A percentile compares a stretch with the other conserved stretches of the same genome.
Conservation (phyloP, 176 grass and related monocot genomes). For the Alopecurus myosuroides region DNA sequence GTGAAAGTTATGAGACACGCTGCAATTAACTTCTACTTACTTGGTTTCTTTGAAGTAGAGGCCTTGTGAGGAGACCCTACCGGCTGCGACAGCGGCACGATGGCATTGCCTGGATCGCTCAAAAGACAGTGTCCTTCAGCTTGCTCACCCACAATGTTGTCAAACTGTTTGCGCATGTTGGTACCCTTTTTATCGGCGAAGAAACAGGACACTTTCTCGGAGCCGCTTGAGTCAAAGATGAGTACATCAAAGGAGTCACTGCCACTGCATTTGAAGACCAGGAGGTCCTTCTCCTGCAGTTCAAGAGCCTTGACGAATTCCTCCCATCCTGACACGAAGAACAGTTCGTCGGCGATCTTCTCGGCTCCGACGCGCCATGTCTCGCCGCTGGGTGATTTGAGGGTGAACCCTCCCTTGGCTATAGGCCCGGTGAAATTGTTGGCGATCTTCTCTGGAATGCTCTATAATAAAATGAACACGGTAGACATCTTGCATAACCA, state of each 20-base stretch:
- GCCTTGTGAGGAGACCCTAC: background rate
- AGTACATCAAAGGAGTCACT: conserved; percentile 44
- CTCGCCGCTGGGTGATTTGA: conserved; percentile 29
- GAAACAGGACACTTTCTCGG: conserved; percentile 24
- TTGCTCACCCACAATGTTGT: background rate
- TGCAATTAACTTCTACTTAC: background rate
- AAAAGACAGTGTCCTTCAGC: background rate
- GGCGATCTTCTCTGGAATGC: conserved; percentile 21
- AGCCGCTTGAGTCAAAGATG: conserved; percentile 40
- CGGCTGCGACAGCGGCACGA: background rate
- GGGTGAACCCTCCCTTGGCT: background rate
- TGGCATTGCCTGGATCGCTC: background rate
- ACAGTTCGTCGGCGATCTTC: conserved; percentile 23
- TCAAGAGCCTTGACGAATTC: conserved; percentile 45
- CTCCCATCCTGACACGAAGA: conserved; percentile 35
- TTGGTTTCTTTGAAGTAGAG: conserved; percentile 5
- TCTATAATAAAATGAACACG: conserved; percentile 13
- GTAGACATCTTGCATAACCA: background rate
- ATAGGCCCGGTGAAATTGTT: conserved; percentile 17
- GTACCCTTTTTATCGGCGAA: conserved; percentile 7
- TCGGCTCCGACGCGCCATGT: conserved; percentile 18
- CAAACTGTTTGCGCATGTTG: background rate
- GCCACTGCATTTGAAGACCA: conserved; percentile 38
- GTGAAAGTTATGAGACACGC: background rate
- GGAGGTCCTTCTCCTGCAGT: conserved; percentile 35